Evolutionary conservation across 2,329 filamentous ascomycete genomes (phyloP), one percentile per base, ranked within the genome.

Genomic region (Metarhizium brunneum): DNA sequence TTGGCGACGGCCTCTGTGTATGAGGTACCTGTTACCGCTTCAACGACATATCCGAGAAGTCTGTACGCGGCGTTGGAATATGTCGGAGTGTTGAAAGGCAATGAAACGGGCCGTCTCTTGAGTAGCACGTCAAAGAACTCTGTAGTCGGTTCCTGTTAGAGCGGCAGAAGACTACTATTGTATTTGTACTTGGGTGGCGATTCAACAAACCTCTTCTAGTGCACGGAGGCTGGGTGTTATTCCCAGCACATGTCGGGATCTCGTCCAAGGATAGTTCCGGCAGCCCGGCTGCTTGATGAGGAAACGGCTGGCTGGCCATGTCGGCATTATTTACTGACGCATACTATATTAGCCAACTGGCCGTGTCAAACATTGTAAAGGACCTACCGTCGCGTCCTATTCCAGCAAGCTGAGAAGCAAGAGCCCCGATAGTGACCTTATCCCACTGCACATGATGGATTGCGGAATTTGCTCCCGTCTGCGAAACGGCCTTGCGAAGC

Each of bases 1-100:
- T 56, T 20, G 6, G n/a, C 11, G 6, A 60, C n/a, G 13, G 55
- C 43, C 3, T 54, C 47, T 2, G 56, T 54, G 42, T 62, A 64
- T 3, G 59, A 49, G 25, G 42, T 58, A 25, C 56, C 56, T n/a
- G 62, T 61, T 10, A 63, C 56, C 20, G 59, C 52, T 43, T 65
- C 63, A 4, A 65, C 36, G 2, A 60, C 57, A 48, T 64, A 60
- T 25, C 54, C 7, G 25, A 65, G 57, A 10, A 65, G 57, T 18
- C 59, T 54, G 42, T 57, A 63, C n/a, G 58, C 63, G 20, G 58
- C 54, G 18, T 64, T 64, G 53, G 62, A 60, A 50, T 65, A 65
- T 36, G 61, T 50, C 3, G 63, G 56, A 2, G 54, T 60, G 0
- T 59, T 56, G 29, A 59, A 58, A 0, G 63, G 62, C 14, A 48